Evolutionary conservation across 2,329 filamentous ascomycete species (phyloP).

Genomic region (Dothistroma septosporum): DNA sequence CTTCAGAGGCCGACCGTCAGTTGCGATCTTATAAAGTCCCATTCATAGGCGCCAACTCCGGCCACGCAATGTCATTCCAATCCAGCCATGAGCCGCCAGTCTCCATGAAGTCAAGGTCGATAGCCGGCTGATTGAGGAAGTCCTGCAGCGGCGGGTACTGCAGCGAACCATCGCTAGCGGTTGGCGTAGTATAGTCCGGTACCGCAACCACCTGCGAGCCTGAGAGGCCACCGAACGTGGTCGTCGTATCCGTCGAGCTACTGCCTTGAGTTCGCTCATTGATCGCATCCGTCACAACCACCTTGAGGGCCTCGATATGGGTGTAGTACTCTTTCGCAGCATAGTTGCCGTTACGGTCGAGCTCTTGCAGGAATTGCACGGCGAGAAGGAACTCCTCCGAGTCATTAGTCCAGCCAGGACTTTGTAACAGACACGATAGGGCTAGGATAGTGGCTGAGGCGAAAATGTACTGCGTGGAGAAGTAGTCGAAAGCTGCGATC

Average conservation of each 20-base stretch:
- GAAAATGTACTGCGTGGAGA: conserved; percentile 48
- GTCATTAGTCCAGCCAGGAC: conserved; percentile 35
- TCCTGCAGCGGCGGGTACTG: conserved; percentile 17
- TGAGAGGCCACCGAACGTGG: not conserved
- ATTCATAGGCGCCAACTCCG: conserved; percentile 9
- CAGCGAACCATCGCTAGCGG: not conserved
- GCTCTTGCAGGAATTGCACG: conserved; percentile 38
- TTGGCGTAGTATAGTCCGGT: not conserved
- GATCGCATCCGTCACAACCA: conserved; percentile 8
- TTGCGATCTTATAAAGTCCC: not conserved
- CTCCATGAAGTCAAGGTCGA: conserved; percentile 24
- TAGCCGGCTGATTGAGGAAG: conserved; percentile 20
- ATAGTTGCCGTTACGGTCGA: conserved; percentile 41
- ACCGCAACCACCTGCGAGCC: not conserved
- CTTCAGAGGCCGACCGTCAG: not conserved
- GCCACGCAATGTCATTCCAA: conserved; percentile 22
- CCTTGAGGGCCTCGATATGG: conserved; percentile 37
- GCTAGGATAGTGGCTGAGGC: conserved; percentile 45
- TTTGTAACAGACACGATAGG: conserved; percentile 40
- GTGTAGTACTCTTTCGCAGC: conserved; percentile 42
- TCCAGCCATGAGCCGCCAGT: conserved; percentile 19
- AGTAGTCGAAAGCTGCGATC: conserved; percentile 48
- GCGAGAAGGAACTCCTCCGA: conserved; percentile 41
- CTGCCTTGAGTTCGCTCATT: not conserved
- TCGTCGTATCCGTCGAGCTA: not conserved